A percentile compares a stretch with the other conserved stretches of the same genome.
phyloP scores from a whole-genome alignment of 2,329 filamentous ascomycete genomes.

The Paracamarosporium sp. region DNA sequence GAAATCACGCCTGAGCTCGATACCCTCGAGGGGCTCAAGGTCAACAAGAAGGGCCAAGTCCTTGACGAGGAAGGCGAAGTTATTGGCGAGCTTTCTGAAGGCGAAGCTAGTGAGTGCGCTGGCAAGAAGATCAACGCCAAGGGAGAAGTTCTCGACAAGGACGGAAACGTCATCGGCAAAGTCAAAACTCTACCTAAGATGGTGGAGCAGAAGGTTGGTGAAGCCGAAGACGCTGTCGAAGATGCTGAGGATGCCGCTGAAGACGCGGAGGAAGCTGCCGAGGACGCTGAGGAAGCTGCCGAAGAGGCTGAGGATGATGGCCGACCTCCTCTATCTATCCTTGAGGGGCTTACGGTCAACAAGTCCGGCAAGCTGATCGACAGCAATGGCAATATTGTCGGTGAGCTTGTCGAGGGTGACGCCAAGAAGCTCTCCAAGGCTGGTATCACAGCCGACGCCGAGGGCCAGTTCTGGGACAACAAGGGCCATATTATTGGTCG shows the following conservation, averaged over 20 bases:
- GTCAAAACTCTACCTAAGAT: slow-evolving; percentile 61
- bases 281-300: slow-evolving; percentile 40
- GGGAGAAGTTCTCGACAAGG: slow-evolving; percentile 69
- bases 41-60: slow-evolving; percentile 65
- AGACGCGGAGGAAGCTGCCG: slow-evolving; percentile 40
- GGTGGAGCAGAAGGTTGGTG: slow-evolving; percentile 42
- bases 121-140: slow-evolving; percentile 70
- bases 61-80: slow-evolving; percentile 61
- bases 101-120: slow-evolving; percentile 67
- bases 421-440: slow-evolving; percentile 61
- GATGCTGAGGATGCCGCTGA: slow-evolving; percentile 37
- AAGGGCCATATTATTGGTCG: slow-evolving; percentile 60
- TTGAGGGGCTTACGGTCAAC: slow-evolving; percentile 58
- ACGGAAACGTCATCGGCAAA: slow-evolving; percentile 68
- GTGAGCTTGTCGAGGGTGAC: slow-evolving; percentile 58
- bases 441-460: slow-evolving; percentile 51
- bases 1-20: slow-evolving; percentile 53
- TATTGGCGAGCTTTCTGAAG: slow-evolving; percentile 61
- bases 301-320: slow-evolving; percentile 34
- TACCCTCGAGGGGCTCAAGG: slow-evolving; percentile 60
- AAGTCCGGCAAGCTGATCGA: slow-evolving; percentile 60
- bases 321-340: slow-evolving; percentile 56
- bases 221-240: slow-evolving; percentile 37
- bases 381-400: slow-evolving; percentile 53
- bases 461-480: slow-evolving; percentile 62